Evolutionary conservation across 2,329 filamentous ascomycete species (phyloP).

Genomic region (Thelonectria discophora): DNA sequence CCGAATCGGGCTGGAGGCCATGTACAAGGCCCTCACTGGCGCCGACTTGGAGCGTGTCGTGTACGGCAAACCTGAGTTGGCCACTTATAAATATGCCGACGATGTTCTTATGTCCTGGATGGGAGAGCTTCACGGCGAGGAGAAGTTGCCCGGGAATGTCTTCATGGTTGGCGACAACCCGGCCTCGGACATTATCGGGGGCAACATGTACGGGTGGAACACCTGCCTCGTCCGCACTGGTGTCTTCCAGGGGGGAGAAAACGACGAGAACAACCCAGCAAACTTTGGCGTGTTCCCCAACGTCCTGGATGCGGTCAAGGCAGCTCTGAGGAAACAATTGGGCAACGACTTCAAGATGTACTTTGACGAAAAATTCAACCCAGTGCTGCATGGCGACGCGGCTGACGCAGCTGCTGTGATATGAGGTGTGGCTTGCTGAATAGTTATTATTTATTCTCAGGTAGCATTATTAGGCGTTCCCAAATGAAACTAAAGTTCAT

Average conservation of each 20-base stretch:
- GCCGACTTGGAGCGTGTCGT: constrained; percentile 42
- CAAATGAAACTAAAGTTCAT: too few species aligned
- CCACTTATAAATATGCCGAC: constrained; percentile 78
- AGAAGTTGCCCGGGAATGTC: constrained; percentile 71
- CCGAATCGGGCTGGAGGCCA: constrained; percentile 76
- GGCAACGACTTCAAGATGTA: constrained; percentile 78
- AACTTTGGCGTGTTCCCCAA: constrained; percentile 80
- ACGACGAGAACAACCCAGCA: constrained; percentile 79
- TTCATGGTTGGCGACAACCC: constrained; percentile 93
- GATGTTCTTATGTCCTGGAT: constrained; percentile 74
- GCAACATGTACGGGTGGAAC: constrained; percentile 86
- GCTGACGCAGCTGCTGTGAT: constrained; percentile 39
- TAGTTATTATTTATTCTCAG: neutral
- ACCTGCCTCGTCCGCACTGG: constrained; percentile 81
- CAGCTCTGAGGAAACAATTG: constrained; percentile 72
- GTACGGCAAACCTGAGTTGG: constrained; percentile 74
- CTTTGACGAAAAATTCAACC: constrained; percentile 77
- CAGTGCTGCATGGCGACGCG: constrained; percentile 60
- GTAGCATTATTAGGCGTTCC: neutral
- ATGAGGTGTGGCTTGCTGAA: constrained; percentile 13
- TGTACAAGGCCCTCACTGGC: constrained; percentile 75
- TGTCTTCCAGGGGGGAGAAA: constrained; percentile 79
- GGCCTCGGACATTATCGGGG: constrained; percentile 57
- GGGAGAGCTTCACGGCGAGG: constrained; percentile 78
- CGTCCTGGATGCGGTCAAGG: constrained; percentile 73